phyloP scores from a whole-genome alignment of 345 rosid genomes.

The Erodium maritimum region DNA sequence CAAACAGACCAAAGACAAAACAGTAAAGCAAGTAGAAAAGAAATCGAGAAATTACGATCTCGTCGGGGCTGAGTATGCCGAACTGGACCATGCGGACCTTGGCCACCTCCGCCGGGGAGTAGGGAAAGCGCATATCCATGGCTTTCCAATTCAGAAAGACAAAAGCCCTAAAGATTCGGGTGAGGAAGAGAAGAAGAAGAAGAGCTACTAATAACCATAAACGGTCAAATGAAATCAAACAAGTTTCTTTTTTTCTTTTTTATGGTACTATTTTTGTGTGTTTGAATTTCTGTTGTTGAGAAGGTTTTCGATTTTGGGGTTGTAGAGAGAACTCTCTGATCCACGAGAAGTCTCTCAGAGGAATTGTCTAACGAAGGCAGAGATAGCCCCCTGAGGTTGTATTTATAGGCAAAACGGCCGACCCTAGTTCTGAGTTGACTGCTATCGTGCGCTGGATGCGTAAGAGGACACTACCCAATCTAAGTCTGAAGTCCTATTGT shows the following conservation, averaged over 20 bases:
- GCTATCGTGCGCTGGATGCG: neutral
- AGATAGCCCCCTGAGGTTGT: neutral
- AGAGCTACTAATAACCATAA: neutral
- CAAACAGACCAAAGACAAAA: slow-evolving; percentile 5
- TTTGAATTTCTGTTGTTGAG: neutral
- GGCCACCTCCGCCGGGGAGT: slow-evolving; percentile 90
- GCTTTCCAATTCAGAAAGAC: neutral
- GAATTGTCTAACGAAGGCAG: neutral
- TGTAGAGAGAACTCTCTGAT: neutral
- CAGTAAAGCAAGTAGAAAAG: slow-evolving; percentile 3
- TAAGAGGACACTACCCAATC: neutral
- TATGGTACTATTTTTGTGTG: neutral
- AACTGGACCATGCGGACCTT: slow-evolving; percentile 87
- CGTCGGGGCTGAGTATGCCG: slow-evolving; percentile 90
- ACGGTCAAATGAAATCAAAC: neutral
- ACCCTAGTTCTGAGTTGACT: neutral
- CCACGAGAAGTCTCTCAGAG: neutral
- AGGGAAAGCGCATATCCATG: slow-evolving; percentile 61
- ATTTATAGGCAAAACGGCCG: neutral
- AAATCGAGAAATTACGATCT: slow-evolving; percentile 48
- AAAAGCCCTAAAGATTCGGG: slow-evolving; percentile 2
- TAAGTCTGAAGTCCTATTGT: too few relatives aligned
- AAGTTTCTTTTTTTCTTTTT: neutral
- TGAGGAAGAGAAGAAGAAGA: neutral
- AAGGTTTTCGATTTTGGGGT: neutral